These are phyloP conservation scores for Starmera dryadoides DNA, from an alignment of 805 yeast genomes.

Conservation along the genomic window DNA sequence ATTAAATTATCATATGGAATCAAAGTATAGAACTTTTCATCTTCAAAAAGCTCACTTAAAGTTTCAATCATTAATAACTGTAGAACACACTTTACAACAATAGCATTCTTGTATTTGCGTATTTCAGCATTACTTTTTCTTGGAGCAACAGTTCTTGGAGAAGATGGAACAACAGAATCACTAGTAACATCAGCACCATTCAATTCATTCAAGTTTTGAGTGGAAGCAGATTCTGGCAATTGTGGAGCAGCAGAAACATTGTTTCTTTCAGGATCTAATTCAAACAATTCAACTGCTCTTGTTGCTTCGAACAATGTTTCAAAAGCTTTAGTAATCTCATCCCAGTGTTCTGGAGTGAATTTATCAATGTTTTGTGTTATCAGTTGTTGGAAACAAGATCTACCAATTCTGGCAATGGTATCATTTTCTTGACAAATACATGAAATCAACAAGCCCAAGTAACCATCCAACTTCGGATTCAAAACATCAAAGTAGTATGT, in stretches of 20 bases:
- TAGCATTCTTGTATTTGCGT: conserved; percentile 45
- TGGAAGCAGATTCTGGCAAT: neutral
- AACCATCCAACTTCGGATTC: conserved; percentile 69
- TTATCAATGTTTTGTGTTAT: conserved; percentile 66
- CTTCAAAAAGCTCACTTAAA: conserved; percentile 72
- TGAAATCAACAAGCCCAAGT: conserved; percentile 66
- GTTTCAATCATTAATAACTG: conserved; percentile 87
- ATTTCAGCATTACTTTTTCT: neutral
- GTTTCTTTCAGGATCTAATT: conserved; percentile 31
- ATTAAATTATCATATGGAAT: conserved; percentile 64
- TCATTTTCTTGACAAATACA: conserved; percentile 97
- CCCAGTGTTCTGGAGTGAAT: conserved; percentile 71
- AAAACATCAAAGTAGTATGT: conserved; percentile 75
- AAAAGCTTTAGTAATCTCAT: conserved; percentile 55
- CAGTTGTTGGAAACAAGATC: conserved; percentile 77
- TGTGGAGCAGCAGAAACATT: neutral
- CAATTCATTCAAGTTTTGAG: conserved; percentile 5
- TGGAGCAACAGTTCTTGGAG: neutral
- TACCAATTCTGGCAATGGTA: conserved; percentile 91
- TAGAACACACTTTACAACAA: conserved; percentile 87
- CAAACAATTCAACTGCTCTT: conserved; percentile 79
- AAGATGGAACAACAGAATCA: conserved; percentile 4
- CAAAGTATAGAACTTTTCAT: conserved; percentile 53
- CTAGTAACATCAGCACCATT: conserved; percentile 20
- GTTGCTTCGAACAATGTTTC: conserved; percentile 69